Percentiles rank a stretch among this genome's conserved stretches.
phyloP scores from a whole-genome alignment of 805 yeast genomes.

The Wickerhamiella siamensis region DNA sequence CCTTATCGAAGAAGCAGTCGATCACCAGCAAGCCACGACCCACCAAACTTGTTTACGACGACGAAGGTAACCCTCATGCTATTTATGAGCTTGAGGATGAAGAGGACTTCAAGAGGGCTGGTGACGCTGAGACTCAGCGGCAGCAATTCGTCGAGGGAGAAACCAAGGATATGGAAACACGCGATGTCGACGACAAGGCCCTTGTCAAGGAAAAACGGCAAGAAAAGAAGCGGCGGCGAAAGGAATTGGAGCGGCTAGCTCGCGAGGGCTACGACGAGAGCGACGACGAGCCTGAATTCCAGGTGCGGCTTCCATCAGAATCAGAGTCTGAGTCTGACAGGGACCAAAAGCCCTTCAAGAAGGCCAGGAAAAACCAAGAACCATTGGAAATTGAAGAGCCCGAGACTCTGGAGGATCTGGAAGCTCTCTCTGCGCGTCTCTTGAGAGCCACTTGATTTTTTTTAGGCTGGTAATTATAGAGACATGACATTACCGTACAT shows the following conservation, averaged over 20 bases:
- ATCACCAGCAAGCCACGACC: conserved; percentile 52
- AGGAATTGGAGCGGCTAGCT: conserved; percentile 58
- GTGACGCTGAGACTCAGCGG: conserved; percentile 57
- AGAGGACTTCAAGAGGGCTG: conserved; percentile 61
- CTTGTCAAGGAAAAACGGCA: conserved; percentile 61
- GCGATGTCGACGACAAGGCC: conserved; percentile 66
- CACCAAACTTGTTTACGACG: conserved; percentile 75
- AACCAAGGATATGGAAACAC: conserved; percentile 48
- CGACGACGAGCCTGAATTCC: conserved; percentile 6
- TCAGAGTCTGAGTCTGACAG: conserved; percentile 23
- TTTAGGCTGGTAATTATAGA: neutral
- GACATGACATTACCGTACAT: too few species aligned
- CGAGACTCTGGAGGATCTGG: conserved; percentile 83
- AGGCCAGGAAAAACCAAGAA: conserved; percentile 16
- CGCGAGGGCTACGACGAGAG: conserved; percentile 24
- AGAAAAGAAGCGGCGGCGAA: conserved; percentile 80
- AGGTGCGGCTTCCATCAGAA: conserved; percentile 11
- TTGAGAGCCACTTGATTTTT: conserved; percentile 9
- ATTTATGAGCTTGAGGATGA: conserved; percentile 84
- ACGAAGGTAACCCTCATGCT: conserved; percentile 86
- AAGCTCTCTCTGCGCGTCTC: conserved; percentile 35
- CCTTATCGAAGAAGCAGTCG: conserved; percentile 64
- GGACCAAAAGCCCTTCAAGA: conserved; percentile 18
- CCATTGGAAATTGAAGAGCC: conserved; percentile 75
- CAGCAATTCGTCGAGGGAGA: conserved; percentile 53